A percentile compares a stretch with the other conserved stretches of the same genome.
Conservation (phyloP, 768 basidiomycete species). For the Termitomyces bulborhizus region DNA sequence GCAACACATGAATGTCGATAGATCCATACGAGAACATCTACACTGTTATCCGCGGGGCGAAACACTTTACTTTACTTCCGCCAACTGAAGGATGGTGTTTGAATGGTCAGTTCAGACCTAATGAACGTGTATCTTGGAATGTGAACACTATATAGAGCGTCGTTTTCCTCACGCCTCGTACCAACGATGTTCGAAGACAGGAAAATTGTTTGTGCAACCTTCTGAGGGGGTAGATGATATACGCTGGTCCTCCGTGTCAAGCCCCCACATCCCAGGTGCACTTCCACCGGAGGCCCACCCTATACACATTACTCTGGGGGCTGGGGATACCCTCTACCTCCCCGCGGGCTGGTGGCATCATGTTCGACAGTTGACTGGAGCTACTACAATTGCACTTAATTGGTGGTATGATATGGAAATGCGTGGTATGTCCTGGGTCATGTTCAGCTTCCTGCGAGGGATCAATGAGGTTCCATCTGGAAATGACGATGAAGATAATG, state of each 20-base stretch:
- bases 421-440: conserved; percentile 64
- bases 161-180: conserved; percentile 66
- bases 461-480: conserved; percentile 29
- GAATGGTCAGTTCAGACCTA: conserved; percentile 44
- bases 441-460: conserved; percentile 56
- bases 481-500: conserved; percentile 18
- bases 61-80: conserved; percentile 81
- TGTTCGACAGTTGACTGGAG: conserved; percentile 59
- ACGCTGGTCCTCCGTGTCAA: conserved; percentile 76
- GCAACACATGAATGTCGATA: neutral
- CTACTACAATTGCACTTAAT: conserved; percentile 66
- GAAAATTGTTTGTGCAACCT: conserved; percentile 21
- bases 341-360: conserved; percentile 96
- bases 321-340: conserved; percentile 81
- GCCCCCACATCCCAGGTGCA: conserved; percentile 44
- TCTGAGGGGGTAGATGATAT: conserved; percentile 29
- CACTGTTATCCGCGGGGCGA: conserved; percentile 75
- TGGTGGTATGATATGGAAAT: conserved; percentile 90
- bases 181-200: conserved; percentile 32
- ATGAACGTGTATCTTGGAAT: neutral
- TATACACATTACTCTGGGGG: conserved; percentile 54
- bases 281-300: conserved; percentile 55
- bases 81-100: conserved; percentile 87
- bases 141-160: conserved; percentile 34
- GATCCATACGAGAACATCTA: conserved; percentile 91